Conservation (phyloP, 2,329 filamentous ascomycete genomes). For the Salinomyces thailandicus region DNA sequence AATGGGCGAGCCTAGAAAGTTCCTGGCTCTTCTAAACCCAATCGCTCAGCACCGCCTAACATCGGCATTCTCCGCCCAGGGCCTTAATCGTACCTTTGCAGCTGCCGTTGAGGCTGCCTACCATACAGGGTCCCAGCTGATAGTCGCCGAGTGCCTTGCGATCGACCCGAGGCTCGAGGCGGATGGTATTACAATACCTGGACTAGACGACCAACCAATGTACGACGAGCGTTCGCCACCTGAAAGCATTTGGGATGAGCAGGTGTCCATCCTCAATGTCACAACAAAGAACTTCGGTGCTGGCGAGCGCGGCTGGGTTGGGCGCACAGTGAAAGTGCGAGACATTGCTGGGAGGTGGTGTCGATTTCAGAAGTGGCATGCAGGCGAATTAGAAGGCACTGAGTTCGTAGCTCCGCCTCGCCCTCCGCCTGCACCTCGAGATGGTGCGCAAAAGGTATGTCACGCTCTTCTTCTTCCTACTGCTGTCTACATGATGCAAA, state of each 20-base stretch:
- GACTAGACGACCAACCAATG: neutral
- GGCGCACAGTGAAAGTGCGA: conserved; percentile 35
- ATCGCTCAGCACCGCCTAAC: conserved; percentile 56
- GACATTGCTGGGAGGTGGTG: conserved; percentile 38
- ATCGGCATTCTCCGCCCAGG: conserved; percentile 66
- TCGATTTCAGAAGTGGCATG: conserved; percentile 15
- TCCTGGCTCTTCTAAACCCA: conserved; percentile 55
- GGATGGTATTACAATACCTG: neutral
- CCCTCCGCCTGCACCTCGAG: neutral
- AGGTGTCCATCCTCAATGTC: conserved; percentile 38
- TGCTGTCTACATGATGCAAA: conserved; percentile 15
- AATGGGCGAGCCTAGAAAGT: conserved; percentile 4
- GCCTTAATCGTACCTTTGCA: conserved; percentile 53
- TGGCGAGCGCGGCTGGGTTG: conserved; percentile 36
- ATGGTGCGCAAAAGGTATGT: conserved; percentile 5
- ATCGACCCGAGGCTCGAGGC: neutral
- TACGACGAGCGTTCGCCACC: conserved; percentile 1
- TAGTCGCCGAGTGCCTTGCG: conserved; percentile 32
- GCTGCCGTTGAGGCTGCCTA: conserved; percentile 51
- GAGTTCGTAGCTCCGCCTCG: neutral
- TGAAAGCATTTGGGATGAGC: conserved; percentile 32
- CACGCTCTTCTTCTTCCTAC: neutral
- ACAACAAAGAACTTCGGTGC: conserved; percentile 32
- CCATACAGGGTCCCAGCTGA: conserved; percentile 24
- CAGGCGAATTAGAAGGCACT: neutral